Base-by-base conservation (phyloP, 2,329 filamentous ascomycete genomes). In the Cadophora luteo-olivacea region DNA sequence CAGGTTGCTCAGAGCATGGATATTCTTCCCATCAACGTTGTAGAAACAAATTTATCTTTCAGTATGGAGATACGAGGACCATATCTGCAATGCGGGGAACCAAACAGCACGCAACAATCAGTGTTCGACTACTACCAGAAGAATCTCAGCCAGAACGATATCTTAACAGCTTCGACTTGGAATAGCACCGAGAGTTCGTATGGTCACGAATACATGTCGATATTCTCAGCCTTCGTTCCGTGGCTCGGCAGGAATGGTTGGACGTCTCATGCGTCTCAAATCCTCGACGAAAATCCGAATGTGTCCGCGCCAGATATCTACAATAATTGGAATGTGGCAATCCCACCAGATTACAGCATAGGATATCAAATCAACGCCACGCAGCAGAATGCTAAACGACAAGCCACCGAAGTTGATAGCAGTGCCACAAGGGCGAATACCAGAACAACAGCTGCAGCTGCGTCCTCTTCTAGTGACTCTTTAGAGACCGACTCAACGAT, bases 41-140 rank as follows among this genome's bases (percentile, higher is more conserved):
- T 5, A 29, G 29, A 29, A 29, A 3, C 29, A 29, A 29, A 29
- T 29, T 29, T 5, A 29, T 29, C 29, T 5, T 29, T 29, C 29
- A 29, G 29, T 29, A 29, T 29, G 29, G 29, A 29, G 29, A 29
- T 29, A 3, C 29, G 29, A 29, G 29, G 29, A 29, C 29, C 29
- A 29, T 29, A 38, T 38, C 12, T 38, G 36, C 49, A 67, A 57
- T 67, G 61, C 32, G 36, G 29, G 9, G 48, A 49, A 9, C 38
- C 64, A 6, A 54, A 63, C 36, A 7, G 12, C 9, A 63, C 51
- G 1, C 25, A 64, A 33, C 58, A 64, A 29, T 4, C 19, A 29
- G 25, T 38, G 12, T 63, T 69, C 22, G 64, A 69, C 36, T 61
- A 61, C 14, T 69, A 64, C 12, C 33, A 25, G 7, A 64, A 38